Evolutionary conservation across 1,139 yeast genomes (phyloP).

Genomic region (Blastobotrys ciferrii): DNA sequence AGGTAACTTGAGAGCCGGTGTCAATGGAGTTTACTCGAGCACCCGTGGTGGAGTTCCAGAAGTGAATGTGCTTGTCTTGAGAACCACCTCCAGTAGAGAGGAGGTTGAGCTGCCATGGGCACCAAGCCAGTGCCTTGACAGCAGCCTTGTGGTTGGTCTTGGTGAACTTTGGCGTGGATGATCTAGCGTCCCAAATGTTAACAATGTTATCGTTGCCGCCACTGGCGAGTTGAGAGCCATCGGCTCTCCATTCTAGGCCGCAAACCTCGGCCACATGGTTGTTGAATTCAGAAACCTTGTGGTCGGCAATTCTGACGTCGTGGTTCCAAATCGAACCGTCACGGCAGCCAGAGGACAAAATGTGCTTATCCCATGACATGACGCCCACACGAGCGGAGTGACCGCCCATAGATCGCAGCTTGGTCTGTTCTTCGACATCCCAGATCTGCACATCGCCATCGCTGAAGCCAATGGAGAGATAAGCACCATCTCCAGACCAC

Average conservation of each 20-base stretch:
- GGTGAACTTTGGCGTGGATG: conserved; percentile 67
- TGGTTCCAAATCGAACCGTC: conserved; percentile 83
- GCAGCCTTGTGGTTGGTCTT: conserved; percentile 89
- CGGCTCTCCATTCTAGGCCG: conserved; percentile 82
- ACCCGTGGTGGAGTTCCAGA: conserved; percentile 95
- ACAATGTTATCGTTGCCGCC: conserved; percentile 96
- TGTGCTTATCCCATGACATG: conserved; percentile 81
- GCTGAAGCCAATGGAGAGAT: conserved; percentile 78
- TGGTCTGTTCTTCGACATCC: conserved; percentile 80
- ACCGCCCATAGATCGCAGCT: conserved; percentile 73
- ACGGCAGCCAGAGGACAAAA: conserved; percentile 79
- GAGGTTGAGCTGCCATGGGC: conserved; percentile 79
- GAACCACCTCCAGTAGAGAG: conserved; percentile 98
- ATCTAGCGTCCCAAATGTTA: conserved; percentile 91
- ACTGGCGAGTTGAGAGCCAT: conserved; percentile 81
- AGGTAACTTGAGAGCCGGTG: conserved; percentile 91
- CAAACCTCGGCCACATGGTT: conserved; percentile 89
- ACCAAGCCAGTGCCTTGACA: conserved; percentile 94
- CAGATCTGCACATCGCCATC: conserved; percentile 89
- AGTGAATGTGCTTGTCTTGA: conserved; percentile 82
- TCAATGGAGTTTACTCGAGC: conserved; percentile 82
- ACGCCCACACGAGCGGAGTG: conserved; percentile 77
- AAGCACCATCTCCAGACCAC: conserved; percentile 93
- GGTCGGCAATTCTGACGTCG: conserved; percentile 87
- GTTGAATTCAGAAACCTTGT: conserved; percentile 57